Conservation (phyloP, 176 grass and related monocot genomes). For the Cenchrus americanus region DNA sequence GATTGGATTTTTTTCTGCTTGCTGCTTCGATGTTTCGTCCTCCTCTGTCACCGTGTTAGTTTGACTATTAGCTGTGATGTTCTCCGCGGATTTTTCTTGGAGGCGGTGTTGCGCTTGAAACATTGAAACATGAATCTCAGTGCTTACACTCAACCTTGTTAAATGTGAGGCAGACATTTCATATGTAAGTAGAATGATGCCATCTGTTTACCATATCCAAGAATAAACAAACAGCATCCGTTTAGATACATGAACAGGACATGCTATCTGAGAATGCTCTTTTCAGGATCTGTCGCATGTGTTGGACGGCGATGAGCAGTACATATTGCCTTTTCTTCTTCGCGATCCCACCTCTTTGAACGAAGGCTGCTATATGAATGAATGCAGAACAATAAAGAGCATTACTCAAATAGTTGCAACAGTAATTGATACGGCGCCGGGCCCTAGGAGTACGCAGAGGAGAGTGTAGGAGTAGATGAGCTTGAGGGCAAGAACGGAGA, state of each 20-base stretch:
- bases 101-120: background rate
- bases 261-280: background rate
- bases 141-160: background rate
- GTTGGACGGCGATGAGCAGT: background rate
- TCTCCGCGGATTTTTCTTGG: background rate
- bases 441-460: too few species aligned
- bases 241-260: background rate
- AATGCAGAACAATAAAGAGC: background rate
- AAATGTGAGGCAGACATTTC: background rate
- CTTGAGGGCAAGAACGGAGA: too few species aligned
- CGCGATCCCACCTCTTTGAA: background rate
- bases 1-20: background rate
- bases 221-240: background rate
- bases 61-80: background rate
- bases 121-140: slow-evolving; percentile 2
- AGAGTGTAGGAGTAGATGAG: too few species aligned
- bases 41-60: background rate
- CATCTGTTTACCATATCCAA: background rate
- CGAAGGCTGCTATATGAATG: background rate
- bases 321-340: background rate
- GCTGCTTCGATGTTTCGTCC: background rate
- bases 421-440: too few species aligned
- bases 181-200: background rate
- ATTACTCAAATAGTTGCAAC: background rate
- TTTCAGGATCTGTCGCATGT: background rate